Conservation (phyloP, 371 early-diverging fungal genomes). For the Mucor mucedo region DNA sequence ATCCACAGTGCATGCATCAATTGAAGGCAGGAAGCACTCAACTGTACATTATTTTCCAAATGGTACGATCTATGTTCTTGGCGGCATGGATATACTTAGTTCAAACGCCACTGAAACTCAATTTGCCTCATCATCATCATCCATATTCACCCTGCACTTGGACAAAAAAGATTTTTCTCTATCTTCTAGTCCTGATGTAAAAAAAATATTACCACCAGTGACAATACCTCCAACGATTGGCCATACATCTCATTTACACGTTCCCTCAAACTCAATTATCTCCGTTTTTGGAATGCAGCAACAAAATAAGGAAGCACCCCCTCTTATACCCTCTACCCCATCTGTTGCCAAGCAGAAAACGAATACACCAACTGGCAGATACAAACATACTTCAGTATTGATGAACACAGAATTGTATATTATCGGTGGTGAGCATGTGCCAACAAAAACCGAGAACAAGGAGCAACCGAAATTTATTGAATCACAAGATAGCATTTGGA, state of each 20-base stretch:
- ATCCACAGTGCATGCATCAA: slow-evolving; percentile 12
- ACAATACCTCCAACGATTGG: slow-evolving; percentile 9
- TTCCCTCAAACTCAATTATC: slow-evolving; percentile 13
- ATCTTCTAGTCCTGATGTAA: neutral
- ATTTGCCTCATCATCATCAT: slow-evolving; percentile 4
- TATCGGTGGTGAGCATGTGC: slow-evolving; percentile 13
- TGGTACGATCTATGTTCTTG: slow-evolving; percentile 24
- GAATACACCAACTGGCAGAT: slow-evolving; percentile 10
- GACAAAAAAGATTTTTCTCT: slow-evolving; percentile 17
- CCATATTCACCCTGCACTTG: slow-evolving; percentile 10
- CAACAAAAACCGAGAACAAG: neutral
- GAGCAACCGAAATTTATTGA: neutral
- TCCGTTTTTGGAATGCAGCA: slow-evolving; percentile 20
- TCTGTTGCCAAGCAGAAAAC: neutral
- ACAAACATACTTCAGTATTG: slow-evolving; percentile 20
- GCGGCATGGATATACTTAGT: slow-evolving; percentile 11
- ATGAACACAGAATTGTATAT: slow-evolving; percentile 7
- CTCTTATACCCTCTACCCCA: slow-evolving; percentile 1
- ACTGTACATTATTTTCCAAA: slow-evolving; percentile 25
- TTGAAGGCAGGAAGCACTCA: slow-evolving; percentile 19
- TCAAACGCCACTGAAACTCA: neutral
- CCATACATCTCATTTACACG: slow-evolving; percentile 22
- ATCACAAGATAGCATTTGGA: slow-evolving; percentile 14
- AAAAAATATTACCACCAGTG: neutral
- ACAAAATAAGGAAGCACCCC: slow-evolving; percentile 1